These are phyloP conservation scores for Coniochaeta pulveracea DNA, from an alignment of 2,329 filamentous ascomycete genomes.

Conservation along the genomic window DNA sequence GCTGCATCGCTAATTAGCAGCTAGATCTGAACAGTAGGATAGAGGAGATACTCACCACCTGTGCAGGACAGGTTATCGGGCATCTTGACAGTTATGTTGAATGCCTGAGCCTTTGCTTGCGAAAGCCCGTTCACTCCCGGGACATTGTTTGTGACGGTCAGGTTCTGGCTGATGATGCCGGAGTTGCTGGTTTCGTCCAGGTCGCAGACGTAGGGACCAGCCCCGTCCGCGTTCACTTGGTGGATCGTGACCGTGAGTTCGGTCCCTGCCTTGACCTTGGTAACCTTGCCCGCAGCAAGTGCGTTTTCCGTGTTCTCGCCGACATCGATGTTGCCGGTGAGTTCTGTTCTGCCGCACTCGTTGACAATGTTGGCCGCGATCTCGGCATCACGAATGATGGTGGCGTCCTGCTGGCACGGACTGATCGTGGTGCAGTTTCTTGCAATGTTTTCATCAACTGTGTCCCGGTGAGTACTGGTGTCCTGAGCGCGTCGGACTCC, in stretches of 20 bases:
- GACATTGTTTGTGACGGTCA: conserved; percentile 47
- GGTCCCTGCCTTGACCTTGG: conserved; percentile 34
- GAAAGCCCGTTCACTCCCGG: conserved; percentile 47
- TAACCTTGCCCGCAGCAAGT: conserved; percentile 31
- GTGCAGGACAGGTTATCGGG: conserved; percentile 35
- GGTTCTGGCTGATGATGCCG: conserved; percentile 30
- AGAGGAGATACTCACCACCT: conserved; percentile 28
- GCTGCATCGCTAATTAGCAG: conserved; percentile 15
- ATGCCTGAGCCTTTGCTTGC: conserved; percentile 41
- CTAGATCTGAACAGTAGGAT: not conserved
- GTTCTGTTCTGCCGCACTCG: conserved; percentile 44
- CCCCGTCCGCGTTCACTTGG: conserved; percentile 42
- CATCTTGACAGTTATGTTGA: conserved; percentile 44
- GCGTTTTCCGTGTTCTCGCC: conserved; percentile 42
- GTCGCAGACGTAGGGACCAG: conserved; percentile 43
- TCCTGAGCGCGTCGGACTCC: not conserved
- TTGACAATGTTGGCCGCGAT: conserved; percentile 40
- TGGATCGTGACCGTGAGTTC: conserved; percentile 35
- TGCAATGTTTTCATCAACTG: conserved; percentile 41
- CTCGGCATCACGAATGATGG: conserved; percentile 49
- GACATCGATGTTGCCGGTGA: conserved; percentile 49
- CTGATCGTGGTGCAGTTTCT: conserved; percentile 53
- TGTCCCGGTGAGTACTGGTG: not conserved
- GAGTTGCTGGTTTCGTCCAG: conserved; percentile 35
- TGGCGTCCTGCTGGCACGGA: conserved; percentile 55